These are phyloP conservation scores for Debaryomyces fabryi DNA, from an alignment of 1,139 yeast genomes.

Conservation along the genomic window DNA sequence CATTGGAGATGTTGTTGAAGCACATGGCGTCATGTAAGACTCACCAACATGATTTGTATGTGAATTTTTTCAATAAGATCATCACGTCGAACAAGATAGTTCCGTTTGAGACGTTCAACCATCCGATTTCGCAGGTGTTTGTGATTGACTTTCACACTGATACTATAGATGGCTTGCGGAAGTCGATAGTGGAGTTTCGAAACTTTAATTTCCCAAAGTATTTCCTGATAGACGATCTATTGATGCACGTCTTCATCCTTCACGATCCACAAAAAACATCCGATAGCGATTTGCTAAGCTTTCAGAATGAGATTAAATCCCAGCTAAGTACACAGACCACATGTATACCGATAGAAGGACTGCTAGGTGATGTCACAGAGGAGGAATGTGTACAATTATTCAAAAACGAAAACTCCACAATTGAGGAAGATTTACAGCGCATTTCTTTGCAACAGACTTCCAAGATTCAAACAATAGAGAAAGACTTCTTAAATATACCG, in stretches of 20 bases:
- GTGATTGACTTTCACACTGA: conserved; percentile 57
- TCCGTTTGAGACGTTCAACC: conserved; percentile 87
- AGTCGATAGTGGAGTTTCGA: conserved; percentile 45
- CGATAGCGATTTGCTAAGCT: conserved; percentile 28
- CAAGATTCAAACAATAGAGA: conserved; percentile 8
- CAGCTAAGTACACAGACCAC: conserved; percentile 33
- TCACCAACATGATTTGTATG: conserved; percentile 44
- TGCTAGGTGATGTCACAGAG: conserved; percentile 5
- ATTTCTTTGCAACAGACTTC: conserved; percentile 30
- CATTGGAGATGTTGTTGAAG: conserved; percentile 39
- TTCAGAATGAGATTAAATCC: conserved; percentile 35
- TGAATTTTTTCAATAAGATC: conserved; percentile 60
- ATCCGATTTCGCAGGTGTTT: conserved; percentile 80
- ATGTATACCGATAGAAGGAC: conserved; percentile 26
- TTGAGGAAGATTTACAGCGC: conserved; percentile 56
- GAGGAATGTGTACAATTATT: conserved; percentile 22
- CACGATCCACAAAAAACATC: conserved; percentile 28
- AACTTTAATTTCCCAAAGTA: conserved; percentile 55
- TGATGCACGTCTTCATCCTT: conserved; percentile 50
- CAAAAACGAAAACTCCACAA: conserved; percentile 45
- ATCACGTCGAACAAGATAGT: conserved; percentile 65
- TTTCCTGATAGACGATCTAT: conserved; percentile 59
- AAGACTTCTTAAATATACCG: conserved; percentile 30
- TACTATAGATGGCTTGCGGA: conserved; percentile 49
- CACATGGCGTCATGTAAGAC: conserved; percentile 16